Base-by-base conservation (phyloP, 1,284 basidiomycete genomes). In the Moesziomyces aphidis region DNA sequence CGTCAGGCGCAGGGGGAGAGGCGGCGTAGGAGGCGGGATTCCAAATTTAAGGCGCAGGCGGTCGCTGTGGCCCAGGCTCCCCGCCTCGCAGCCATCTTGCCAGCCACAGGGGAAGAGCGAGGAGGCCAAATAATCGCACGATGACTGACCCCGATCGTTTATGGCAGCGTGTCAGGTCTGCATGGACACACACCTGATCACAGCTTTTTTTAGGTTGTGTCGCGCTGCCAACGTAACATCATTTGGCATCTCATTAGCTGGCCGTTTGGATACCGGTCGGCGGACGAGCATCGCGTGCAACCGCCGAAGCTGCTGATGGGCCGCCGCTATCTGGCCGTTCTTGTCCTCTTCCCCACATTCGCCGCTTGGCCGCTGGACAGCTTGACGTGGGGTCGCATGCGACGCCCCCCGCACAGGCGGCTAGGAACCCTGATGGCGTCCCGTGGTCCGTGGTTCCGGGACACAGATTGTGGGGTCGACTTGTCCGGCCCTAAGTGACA, bases 231-330 rank as follows among this genome's bases (percentile, higher is more conserved):
- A 13, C 13, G 31, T 34, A 34, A 34, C 31, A 34, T 28, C 10
- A 4, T 11, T 11, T 13, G 8, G 31, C 31, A 13, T 13, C 31
- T 21, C 8, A 2, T 43, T 50, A 24, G 45, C 50, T 49, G 17
- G 50, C 64, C 64, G 64, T 46, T 50, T 19, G 28, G 9, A 28
- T 2, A 19, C 64, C 64, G 64, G 39, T 67, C 64, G 64, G 64
- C 55, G 50, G 53, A 24, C 53, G 15, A 45, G 23, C 15, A 11
- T 7, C 19, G 10, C 21, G 5, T 6, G 5, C 50, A 50, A 67
- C 28, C 42, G 19, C 64, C 64, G 64, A 61, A 42, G 8, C 5
- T 23, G 13, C 31, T 24, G 23, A 28, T 45, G 22, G n/a, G 34
- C 4, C n/a, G 24, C 34, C 23, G 21, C 50, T 28, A 15, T 39